Evolutionary conservation across 345 rosid genomes (phyloP).

Genomic region (Crucihimalaya himalaica): DNA sequence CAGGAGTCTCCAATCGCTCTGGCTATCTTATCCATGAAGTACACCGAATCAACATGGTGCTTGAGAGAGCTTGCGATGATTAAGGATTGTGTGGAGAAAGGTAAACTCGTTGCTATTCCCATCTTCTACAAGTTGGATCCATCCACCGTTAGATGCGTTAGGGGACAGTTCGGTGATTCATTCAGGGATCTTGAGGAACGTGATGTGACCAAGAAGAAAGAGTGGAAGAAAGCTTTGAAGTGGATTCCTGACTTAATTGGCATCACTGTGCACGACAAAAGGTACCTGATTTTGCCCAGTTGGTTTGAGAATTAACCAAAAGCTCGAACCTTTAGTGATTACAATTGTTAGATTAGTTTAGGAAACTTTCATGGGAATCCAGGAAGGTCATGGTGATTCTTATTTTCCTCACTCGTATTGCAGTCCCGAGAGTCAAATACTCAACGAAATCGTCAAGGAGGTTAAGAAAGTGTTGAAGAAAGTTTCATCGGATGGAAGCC

Average conservation of each 20-base stretch:
- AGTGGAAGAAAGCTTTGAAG: slow-evolving; percentile 20
- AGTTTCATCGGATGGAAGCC: neutral
- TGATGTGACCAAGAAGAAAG: neutral
- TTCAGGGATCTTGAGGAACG: neutral
- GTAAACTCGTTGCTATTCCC: neutral
- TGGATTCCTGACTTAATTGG: neutral
- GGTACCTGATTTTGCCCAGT: neutral
- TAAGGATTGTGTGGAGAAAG: neutral
- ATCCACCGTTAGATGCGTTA: neutral
- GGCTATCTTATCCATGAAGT: neutral
- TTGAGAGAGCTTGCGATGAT: slow-evolving; percentile 12
- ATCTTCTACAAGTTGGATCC: neutral
- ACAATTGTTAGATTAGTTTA: neutral
- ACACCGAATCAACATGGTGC: slow-evolving; percentile 8
- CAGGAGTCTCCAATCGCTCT: neutral
- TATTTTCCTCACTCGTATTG: neutral
- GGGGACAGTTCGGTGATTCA: neutral
- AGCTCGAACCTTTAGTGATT: neutral
- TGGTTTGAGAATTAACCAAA: neutral
- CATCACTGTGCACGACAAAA: neutral
- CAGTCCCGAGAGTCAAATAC: neutral
- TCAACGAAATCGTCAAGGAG: neutral
- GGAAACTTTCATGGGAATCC: neutral
- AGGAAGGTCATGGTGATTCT: neutral
- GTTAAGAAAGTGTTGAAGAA: neutral